phyloP scores from a whole-genome alignment of 192 early-diverging fungal species.

The Glomus cerebriforme region DNA sequence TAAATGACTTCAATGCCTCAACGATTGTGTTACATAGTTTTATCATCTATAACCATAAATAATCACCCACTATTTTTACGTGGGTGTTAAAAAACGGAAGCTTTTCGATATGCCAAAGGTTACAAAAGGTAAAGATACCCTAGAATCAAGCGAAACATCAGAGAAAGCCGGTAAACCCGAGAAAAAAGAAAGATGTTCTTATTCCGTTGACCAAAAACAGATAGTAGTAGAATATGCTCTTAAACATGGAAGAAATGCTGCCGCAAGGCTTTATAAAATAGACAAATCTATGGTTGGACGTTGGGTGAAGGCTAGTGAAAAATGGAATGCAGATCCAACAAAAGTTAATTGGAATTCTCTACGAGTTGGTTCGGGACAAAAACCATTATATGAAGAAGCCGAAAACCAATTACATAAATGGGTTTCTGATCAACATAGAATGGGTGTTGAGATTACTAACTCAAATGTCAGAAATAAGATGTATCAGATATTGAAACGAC shows the following conservation, averaged over 20 bases:
- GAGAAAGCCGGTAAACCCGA: background rate
- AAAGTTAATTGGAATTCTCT: background rate
- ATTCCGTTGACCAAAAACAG: background rate
- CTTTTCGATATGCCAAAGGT: background rate
- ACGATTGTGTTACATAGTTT: too few relatives aligned
- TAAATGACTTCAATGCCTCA: too few relatives aligned
- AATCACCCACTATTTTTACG: too few relatives aligned
- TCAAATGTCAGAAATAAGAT: background rate
- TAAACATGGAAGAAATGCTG: conserved; percentile 6
- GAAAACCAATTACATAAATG: background rate
- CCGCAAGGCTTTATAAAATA: conserved; percentile 6
- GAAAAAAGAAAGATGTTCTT: background rate
- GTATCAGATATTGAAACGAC: background rate
- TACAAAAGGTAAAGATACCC: background rate
- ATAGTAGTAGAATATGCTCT: conserved; percentile 7
- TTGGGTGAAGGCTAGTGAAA: conserved; percentile 3
- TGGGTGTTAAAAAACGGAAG: background rate
- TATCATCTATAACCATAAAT: too few relatives aligned
- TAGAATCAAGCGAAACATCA: background rate
- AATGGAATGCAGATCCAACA: background rate
- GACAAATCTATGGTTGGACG: background rate
- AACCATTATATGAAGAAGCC: background rate
- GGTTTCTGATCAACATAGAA: background rate
- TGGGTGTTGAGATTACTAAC: background rate
- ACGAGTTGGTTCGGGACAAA: conserved; percentile 10